Conservation (phyloP, 2,329 filamentous ascomycete genomes). For the Chrysoporthe puriensis region DNA sequence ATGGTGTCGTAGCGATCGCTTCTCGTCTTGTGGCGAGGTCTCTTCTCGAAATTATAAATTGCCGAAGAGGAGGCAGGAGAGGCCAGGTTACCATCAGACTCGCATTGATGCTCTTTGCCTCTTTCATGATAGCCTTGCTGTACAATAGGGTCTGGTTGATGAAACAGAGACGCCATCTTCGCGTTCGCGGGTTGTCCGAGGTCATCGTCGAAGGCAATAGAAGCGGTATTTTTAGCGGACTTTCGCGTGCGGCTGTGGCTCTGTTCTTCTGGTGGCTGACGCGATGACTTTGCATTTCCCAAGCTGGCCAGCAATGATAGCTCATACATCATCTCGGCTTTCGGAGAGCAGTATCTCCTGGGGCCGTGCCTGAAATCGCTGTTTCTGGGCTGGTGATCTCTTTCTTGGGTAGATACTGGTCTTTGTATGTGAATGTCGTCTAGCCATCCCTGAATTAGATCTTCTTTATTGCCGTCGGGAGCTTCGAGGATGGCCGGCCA, state of each 20-base stretch:
- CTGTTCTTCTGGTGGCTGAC: not conserved
- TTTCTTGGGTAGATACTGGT: not conserved
- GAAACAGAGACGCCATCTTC: not conserved
- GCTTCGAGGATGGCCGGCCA: not conserved
- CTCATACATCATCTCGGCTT: not conserved
- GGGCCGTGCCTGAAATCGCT: not conserved
- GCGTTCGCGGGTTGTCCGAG: not conserved
- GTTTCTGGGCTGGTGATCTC: not conserved
- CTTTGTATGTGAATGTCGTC: slow-evolving; percentile 3
- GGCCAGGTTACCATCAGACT: not conserved
- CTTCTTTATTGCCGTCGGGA: slow-evolving; percentile 4
- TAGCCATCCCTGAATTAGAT: slow-evolving; percentile 19
- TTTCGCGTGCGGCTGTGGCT: slow-evolving; percentile 5
- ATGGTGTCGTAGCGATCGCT: slow-evolving; percentile 58
- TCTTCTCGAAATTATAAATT: slow-evolving; percentile 30
- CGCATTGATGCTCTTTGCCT: slow-evolving; percentile 1
- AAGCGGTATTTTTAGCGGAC: not conserved
- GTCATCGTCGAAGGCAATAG: not conserved
- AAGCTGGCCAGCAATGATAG: not conserved
- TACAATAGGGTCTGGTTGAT: not conserved
- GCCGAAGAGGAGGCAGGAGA: not conserved
- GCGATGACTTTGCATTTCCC: not conserved
- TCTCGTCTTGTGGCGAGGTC: slow-evolving; percentile 58
- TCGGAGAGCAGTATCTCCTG: not conserved
- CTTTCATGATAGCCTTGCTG: slow-evolving; percentile 12